Evolutionary conservation across 768 basidiomycete species (phyloP).

Genomic region (Neoboletus subvelutipes): DNA sequence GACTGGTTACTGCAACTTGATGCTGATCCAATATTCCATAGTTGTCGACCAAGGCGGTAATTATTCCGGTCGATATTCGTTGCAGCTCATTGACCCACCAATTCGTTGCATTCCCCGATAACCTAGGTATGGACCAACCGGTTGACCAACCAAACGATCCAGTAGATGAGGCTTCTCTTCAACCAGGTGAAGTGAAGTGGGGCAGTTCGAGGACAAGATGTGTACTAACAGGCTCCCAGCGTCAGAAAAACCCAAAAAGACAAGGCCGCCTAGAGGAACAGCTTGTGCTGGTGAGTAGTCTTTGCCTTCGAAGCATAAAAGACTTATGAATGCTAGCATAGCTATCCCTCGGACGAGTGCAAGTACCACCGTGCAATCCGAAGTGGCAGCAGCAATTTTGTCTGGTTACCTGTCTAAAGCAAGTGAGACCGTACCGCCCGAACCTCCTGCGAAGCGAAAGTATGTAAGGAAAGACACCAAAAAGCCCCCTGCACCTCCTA

Average conservation of each 20-base stretch:
- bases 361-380: conserved; percentile 16
- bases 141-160: neutral
- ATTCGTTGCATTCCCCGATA: neutral
- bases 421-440: conserved; percentile 3
- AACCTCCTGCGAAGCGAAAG: conserved; percentile 11
- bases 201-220: neutral
- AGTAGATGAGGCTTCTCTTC: neutral
- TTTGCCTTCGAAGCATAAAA: conserved; percentile 6
- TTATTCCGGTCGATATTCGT: neutral
- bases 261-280: neutral
- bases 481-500: conserved; percentile 5
- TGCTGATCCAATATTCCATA: neutral
- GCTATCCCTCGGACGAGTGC: conserved; percentile 17
- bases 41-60: conserved; percentile 9
- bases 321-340: conserved; percentile 26
- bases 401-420: conserved; percentile 3
- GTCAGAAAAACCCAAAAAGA: neutral
- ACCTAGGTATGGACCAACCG: conserved; percentile 6
- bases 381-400: conserved; percentile 22
- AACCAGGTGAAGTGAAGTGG: conserved; percentile 11
- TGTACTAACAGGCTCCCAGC: conserved; percentile 5
- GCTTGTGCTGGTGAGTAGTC: conserved; percentile 18
- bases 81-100: neutral
- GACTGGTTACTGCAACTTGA: neutral
- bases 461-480: conserved; percentile 6